phyloP scores from a whole-genome alignment of 192 early-diverging fungal genomes.

The Diversispora eburnea region DNA sequence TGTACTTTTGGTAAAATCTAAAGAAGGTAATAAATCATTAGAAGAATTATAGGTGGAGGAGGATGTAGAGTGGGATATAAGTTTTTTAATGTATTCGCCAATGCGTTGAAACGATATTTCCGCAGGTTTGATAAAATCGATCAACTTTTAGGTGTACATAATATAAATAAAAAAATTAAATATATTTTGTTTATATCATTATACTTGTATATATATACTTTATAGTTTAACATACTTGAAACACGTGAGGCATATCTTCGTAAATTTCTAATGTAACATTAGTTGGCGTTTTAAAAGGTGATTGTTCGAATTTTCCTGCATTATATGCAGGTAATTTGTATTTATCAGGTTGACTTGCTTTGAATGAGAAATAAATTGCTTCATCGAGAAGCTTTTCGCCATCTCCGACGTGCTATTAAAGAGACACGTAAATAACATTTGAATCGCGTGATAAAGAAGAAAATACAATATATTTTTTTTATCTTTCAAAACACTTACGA shows the following conservation, averaged over 20 bases:
- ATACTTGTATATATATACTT: too few relatives aligned
- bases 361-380: conserved; percentile 41
- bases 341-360: conserved; percentile 30
- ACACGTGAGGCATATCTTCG: conserved; percentile 53
- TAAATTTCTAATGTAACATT: conserved; percentile 43
- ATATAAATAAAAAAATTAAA: background rate
- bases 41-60: too few relatives aligned
- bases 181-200: background rate
- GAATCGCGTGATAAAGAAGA: background rate
- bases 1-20: too few relatives aligned
- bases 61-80: background rate
- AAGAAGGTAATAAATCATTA: too few relatives aligned
- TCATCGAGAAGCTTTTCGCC: conserved; percentile 50
- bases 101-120: background rate
- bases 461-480: background rate
- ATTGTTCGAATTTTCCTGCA: background rate
- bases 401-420: conserved; percentile 40
- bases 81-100: background rate
- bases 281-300: conserved; percentile 23
- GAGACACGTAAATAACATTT: background rate
- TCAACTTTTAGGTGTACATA: background rate
- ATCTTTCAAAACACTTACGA: conserved; percentile 33
- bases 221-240: conserved; percentile 26
- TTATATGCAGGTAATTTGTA: background rate
- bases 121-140: background rate